These are phyloP conservation scores for Nakazawaea anatomiae DNA, from an alignment of 805 yeast species.

Conservation along the genomic window DNA sequence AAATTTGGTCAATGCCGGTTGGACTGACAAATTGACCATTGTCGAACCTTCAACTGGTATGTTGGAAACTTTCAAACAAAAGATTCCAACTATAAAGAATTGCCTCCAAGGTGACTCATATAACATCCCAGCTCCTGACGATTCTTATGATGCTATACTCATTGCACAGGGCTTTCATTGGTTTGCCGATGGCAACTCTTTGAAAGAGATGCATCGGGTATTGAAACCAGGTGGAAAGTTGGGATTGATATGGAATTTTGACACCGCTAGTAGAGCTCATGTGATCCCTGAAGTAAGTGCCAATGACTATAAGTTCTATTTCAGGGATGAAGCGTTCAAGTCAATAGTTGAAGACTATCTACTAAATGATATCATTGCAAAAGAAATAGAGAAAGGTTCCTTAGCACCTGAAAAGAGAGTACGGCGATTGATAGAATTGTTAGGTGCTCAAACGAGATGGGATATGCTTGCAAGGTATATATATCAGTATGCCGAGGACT, in stretches of 20 bases:
- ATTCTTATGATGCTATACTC: slow-evolving; percentile 41
- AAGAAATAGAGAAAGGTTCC: slow-evolving; percentile 6
- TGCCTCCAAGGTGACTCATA: slow-evolving; percentile 35
- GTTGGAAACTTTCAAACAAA: slow-evolving; percentile 38
- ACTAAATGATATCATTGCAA: slow-evolving; percentile 3
- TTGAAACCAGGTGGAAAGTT: slow-evolving; percentile 43
- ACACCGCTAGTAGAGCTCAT: slow-evolving; percentile 21
- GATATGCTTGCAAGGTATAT: slow-evolving; percentile 6
- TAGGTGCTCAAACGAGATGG: slow-evolving; percentile 9
- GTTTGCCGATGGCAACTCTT: slow-evolving; percentile 47
- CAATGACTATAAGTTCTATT: slow-evolving; percentile 13
- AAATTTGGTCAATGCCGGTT: slow-evolving; percentile 33
- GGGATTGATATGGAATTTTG: slow-evolving; percentile 58
- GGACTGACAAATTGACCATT: slow-evolving; percentile 30
- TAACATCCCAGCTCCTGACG: slow-evolving; percentile 37
- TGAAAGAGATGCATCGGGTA: slow-evolving; percentile 45
- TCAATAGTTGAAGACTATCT: slow-evolving; percentile 34
- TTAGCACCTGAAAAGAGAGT: slow-evolving; percentile 5
- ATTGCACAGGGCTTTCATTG: slow-evolving; percentile 64
- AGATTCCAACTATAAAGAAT: slow-evolving; percentile 35
- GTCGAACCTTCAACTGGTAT: slow-evolving; percentile 58
- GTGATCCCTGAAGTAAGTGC: slow-evolving; percentile 9
- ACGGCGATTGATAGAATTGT: slow-evolving; percentile 5
- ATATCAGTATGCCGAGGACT: slow-evolving; percentile 28
- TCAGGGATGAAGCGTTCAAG: slow-evolving; percentile 11